Conservation (phyloP, 345 rosid species). For the Kandelia obovata region DNA sequence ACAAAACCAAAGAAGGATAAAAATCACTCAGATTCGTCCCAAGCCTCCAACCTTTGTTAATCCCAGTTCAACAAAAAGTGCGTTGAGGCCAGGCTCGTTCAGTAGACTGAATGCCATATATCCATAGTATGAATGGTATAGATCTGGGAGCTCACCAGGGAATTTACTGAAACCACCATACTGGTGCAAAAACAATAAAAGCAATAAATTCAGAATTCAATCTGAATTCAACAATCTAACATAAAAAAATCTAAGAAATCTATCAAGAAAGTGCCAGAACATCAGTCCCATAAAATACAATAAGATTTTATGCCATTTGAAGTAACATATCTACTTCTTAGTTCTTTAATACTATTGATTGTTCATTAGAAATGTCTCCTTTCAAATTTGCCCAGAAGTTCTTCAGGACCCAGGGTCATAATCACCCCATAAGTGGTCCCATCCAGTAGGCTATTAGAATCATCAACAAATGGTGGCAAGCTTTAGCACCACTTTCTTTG, state of each 20-base stretch:
- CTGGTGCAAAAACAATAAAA: slow-evolving; percentile 33
- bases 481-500: background rate
- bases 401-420: background rate
- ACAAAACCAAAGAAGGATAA: background rate
- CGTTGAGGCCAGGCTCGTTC: slow-evolving; percentile 65
- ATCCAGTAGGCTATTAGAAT: background rate
- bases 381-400: background rate
- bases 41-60: slow-evolving; percentile 41
- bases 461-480: background rate
- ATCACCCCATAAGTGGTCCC: background rate
- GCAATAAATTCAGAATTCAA: slow-evolving; percentile 7
- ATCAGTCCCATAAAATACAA: background rate
- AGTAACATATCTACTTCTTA: background rate
- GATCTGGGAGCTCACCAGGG: slow-evolving; percentile 59
- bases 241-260: background rate
- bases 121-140: slow-evolving; percentile 85
- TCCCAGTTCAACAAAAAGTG: slow-evolving; percentile 69
- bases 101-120: slow-evolving; percentile 75
- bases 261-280: background rate
- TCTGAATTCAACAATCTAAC: background rate
- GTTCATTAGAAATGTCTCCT: background rate
- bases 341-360: background rate
- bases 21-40: slow-evolving; percentile 33
- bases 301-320: too few relatives aligned
- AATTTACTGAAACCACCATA: slow-evolving; percentile 83